Percentiles rank a stretch among this genome's conserved stretches.
Conservation (phyloP, 192 early-diverging fungal species). For the Podila epicladia region DNA sequence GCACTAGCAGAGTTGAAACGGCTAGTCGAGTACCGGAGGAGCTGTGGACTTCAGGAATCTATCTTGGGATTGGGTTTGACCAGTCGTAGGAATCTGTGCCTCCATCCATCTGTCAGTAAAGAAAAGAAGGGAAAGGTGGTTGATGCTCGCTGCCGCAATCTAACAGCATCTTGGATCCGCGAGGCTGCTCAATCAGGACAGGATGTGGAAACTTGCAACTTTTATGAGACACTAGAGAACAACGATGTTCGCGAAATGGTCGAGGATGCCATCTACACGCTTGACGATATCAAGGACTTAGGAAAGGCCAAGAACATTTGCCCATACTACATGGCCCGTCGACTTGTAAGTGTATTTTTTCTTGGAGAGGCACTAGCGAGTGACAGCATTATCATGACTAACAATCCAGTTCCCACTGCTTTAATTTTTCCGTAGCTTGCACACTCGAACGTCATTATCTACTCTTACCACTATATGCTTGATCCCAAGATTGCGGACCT, state of each 20-base stretch:
- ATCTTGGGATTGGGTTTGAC: constrained; percentile 96
- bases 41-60: constrained; percentile 73
- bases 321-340: constrained; percentile 94
- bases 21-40: constrained; percentile 84
- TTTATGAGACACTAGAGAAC: constrained; percentile 70
- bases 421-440: constrained; percentile 61
- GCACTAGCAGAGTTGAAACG: constrained; percentile 95
- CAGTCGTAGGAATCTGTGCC: constrained; percentile 92
- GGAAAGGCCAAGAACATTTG: constrained; percentile 80
- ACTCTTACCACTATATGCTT: constrained; percentile 99
- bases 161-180: constrained; percentile 96
- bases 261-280: constrained; percentile 92
- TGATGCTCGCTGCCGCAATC: constrained; percentile 90
- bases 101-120: constrained; percentile 88
- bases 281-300: constrained; percentile 92
- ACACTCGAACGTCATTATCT: constrained; percentile 96
- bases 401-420: neutral
- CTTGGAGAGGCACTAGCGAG: neutral
- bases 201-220: constrained; percentile 41
- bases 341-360: constrained; percentile 63
- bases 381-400: neutral
- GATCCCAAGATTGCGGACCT: constrained; percentile 99
- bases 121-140: constrained; percentile 88
- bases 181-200: constrained; percentile 63
- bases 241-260: constrained; percentile 69